Conservation (phyloP, 176 grass and related monocot species). For the Poa annua region DNA sequence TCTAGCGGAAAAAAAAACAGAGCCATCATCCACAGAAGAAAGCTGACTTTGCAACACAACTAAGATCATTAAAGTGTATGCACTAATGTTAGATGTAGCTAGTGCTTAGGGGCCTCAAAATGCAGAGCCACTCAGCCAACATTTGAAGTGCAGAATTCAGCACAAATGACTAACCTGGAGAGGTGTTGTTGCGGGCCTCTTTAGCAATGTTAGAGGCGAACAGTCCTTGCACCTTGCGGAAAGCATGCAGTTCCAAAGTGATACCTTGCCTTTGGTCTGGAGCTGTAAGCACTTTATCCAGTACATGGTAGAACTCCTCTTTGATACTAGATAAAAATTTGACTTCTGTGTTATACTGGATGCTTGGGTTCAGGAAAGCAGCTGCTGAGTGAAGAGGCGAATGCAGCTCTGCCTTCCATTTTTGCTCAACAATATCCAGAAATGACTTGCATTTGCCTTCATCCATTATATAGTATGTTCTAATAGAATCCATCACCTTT, state of each 20-base stretch:
- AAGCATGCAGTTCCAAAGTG: slow-evolving; percentile 71
- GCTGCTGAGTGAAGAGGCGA: slow-evolving; percentile 87
- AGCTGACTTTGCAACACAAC: slow-evolving; percentile 1
- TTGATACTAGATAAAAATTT: slow-evolving; percentile 77
- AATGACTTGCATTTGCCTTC: slow-evolving; percentile 94
- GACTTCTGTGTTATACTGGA: slow-evolving; percentile 82
- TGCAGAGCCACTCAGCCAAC: neutral
- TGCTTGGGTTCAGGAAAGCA: slow-evolving; percentile 89
- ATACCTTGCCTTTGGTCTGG: slow-evolving; percentile 87
- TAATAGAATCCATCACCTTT: slow-evolving; percentile 86
- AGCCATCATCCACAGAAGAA: neutral
- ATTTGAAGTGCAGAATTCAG: neutral
- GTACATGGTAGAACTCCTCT: slow-evolving; percentile 74
- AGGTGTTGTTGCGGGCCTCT: slow-evolving; percentile 84
- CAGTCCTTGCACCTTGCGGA: slow-evolving; percentile 84
- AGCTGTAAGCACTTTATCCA: slow-evolving; percentile 78
- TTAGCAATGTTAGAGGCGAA: slow-evolving; percentile 92
- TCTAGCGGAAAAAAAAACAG: neutral
- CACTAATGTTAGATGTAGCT: neutral
- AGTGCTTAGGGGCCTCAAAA: slow-evolving; percentile 23
- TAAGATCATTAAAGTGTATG: neutral
- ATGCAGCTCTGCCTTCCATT: slow-evolving; percentile 80
- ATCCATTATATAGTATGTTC: slow-evolving; percentile 99
- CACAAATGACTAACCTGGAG: slow-evolving; percentile 42
- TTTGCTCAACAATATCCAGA: slow-evolving; percentile 88